These are phyloP conservation scores for Acer yangbiense DNA, from an alignment of 345 rosid species.

Conservation along the genomic window DNA sequence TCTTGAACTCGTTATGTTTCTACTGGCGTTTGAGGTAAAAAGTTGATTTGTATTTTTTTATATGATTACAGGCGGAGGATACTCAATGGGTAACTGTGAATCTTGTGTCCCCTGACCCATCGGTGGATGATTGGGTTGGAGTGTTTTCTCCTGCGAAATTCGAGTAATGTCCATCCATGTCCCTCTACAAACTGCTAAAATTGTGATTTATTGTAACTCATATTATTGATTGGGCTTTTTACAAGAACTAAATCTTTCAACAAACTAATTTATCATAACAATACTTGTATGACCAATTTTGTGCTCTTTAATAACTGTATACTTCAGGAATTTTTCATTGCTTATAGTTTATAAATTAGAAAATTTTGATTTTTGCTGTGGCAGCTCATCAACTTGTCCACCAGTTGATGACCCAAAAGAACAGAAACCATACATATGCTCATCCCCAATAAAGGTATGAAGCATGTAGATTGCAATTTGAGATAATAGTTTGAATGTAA, in stretches of 20 bases:
- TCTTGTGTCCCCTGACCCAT: slow-evolving; percentile 44
- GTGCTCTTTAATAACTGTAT: neutral
- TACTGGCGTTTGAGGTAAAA: neutral
- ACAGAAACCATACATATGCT: slow-evolving; percentile 65
- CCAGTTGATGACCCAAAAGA: slow-evolving; percentile 45
- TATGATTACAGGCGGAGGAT: slow-evolving; percentile 70
- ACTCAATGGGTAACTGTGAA: slow-evolving; percentile 67
- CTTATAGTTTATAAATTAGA: neutral
- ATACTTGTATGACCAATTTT: neutral
- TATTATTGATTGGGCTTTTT: neutral
- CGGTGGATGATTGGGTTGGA: slow-evolving; percentile 80
- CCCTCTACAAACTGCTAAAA: slow-evolving; percentile 2
- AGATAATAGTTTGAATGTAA: neutral
- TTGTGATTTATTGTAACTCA: neutral
- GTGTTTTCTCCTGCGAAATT: slow-evolving; percentile 87
- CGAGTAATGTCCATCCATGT: slow-evolving; percentile 46
- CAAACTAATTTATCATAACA: neutral
- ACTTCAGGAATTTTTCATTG: neutral
- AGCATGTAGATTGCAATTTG: neutral
- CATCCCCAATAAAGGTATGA: slow-evolving; percentile 87
- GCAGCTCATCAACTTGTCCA: slow-evolving; percentile 62
- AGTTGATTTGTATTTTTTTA: neutral
- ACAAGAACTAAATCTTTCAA: neutral
- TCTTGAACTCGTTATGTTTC: no score
- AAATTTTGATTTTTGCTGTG: slow-evolving; percentile 13